phyloP scores from a whole-genome alignment of 805 yeast genomes.

The Lipomyces chichibuensis region DNA sequence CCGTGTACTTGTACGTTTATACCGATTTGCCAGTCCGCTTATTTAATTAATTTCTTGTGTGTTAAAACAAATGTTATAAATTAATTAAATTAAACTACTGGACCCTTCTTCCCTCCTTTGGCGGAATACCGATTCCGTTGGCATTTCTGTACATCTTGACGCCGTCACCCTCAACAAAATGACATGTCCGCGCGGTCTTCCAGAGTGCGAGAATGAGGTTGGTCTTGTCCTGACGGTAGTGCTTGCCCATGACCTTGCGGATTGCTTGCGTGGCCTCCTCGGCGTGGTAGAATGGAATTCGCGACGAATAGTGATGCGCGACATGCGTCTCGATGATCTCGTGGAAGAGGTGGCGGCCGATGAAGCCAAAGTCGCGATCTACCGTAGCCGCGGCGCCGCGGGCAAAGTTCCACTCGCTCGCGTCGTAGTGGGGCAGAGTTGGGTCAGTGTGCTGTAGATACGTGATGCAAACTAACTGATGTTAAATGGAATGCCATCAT shows the following conservation, averaged over 20 bases:
- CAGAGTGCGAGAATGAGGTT: conserved; percentile 72
- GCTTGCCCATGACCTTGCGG: conserved; percentile 82
- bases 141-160: conserved; percentile 73
- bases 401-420: conserved; percentile 72
- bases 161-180: conserved; percentile 72
- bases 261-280: conserved; percentile 61
- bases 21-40: background rate
- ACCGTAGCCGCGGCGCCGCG: conserved; percentile 90
- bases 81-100: conserved; percentile 3
- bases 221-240: conserved; percentile 67
- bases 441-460: conserved; percentile 84
- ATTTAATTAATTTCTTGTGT: background rate
- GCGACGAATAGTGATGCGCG: conserved; percentile 77
- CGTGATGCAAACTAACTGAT: conserved; percentile 68
- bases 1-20: background rate
- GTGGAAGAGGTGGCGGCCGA: conserved; percentile 79
- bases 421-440: conserved; percentile 76
- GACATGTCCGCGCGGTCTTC: conserved; percentile 62
- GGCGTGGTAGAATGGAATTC: conserved; percentile 84
- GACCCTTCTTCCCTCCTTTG: conserved; percentile 23
- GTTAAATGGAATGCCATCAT: background rate
- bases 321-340: conserved; percentile 91
- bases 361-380: conserved; percentile 79
- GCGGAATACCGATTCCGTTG: conserved; percentile 57
- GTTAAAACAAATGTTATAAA: background rate